These are phyloP conservation scores for Carex sylvatica DNA, from an alignment of 202 grass and related monocot genomes.

Conservation along the genomic window DNA sequence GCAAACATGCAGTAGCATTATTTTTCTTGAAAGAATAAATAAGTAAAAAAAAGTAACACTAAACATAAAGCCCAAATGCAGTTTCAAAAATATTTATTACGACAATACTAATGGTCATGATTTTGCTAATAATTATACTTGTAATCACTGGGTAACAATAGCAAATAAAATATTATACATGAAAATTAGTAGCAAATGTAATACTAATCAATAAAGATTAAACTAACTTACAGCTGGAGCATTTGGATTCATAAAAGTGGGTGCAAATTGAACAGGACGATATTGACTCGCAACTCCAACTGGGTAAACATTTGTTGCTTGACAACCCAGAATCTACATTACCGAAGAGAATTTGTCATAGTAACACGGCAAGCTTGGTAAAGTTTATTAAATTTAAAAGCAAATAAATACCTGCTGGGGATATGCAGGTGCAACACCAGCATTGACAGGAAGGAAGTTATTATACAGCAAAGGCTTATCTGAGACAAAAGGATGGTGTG, in stretches of 20 bases:
- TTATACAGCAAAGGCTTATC: conserved; percentile 55
- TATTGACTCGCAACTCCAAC: conserved; percentile 58
- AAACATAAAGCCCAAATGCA: background rate
- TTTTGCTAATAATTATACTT: background rate
- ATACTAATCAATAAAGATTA: conserved; percentile 7
- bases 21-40: background rate
- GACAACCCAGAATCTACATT: conserved; percentile 54
- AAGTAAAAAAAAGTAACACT: conserved; percentile 7
- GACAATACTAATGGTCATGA: background rate
- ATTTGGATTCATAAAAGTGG: conserved; percentile 48
- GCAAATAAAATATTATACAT: conserved; percentile 10
- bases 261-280: conserved; percentile 58
- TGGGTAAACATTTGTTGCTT: conserved; percentile 48
- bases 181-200: background rate
- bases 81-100: conserved; percentile 10
- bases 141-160: conserved; percentile 22
- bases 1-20: conserved; percentile 27
- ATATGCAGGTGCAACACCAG: conserved; percentile 51
- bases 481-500: conserved; percentile 43
- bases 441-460: conserved; percentile 57
- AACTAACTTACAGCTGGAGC: conserved; percentile 54
- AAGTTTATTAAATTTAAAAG: conserved; percentile 19
- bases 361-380: conserved; percentile 20
- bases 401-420: conserved; percentile 54
- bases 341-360: conserved; percentile 21